Conservation (phyloP, 768 basidiomycete species). For the Kwoniella europaea region DNA sequence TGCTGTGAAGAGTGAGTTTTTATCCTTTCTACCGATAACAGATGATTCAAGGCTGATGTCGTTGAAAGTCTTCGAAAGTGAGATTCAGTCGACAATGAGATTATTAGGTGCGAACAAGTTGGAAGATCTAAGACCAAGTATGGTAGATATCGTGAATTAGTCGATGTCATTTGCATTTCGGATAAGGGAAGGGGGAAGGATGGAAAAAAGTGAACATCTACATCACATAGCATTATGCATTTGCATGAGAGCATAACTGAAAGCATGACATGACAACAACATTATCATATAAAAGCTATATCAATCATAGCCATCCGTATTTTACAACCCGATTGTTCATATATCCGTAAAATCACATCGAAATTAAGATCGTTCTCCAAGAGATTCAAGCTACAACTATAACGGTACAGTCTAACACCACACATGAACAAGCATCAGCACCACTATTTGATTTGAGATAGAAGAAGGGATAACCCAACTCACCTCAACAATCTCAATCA, state of each 20-base stretch:
- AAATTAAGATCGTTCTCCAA: too few species aligned
- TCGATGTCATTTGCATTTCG: neutral
- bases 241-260: neutral
- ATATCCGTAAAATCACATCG: too few species aligned
- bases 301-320: too few species aligned
- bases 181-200: neutral
- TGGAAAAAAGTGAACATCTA: neutral
- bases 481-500: constrained; percentile 49
- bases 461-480: neutral
- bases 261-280: too few species aligned
- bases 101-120: constrained; percentile 73
- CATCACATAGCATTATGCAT: neutral
- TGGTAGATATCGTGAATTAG: constrained; percentile 63
- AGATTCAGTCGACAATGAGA: constrained; percentile 77
- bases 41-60: neutral
- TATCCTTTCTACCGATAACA: neutral
- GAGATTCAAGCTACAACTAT: too few species aligned
- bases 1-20: constrained; percentile 49
- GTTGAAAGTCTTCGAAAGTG: constrained; percentile 68
- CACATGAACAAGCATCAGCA: neutral
- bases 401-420: neutral
- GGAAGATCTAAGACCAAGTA: constrained; percentile 71
- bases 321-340: too few species aligned
- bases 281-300: too few species aligned
- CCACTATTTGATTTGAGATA: neutral